These are phyloP conservation scores for Lumnitzera littorea DNA, from an alignment of 345 rosid species.

Conservation along the genomic window DNA sequence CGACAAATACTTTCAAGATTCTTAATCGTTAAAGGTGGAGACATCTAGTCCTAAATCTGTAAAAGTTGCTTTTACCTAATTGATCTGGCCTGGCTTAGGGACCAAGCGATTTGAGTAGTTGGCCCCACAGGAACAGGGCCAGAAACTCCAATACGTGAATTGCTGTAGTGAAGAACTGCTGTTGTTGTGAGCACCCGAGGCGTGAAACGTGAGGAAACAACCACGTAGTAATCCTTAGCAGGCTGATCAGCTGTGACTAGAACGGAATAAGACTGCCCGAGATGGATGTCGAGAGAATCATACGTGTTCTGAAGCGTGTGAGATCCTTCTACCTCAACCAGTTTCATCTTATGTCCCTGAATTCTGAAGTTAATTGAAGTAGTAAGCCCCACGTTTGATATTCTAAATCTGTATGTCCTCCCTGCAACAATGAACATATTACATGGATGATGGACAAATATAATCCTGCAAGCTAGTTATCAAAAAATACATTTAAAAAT, in stretches of 20 bases:
- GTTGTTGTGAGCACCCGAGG: slow-evolving; percentile 60
- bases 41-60: no score
- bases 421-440: slow-evolving; percentile 26
- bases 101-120: slow-evolving; percentile 49
- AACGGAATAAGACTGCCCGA: slow-evolving; percentile 87
- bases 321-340: slow-evolving; percentile 91
- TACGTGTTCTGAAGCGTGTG: slow-evolving; percentile 74
- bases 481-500: no score
- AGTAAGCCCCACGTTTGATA: slow-evolving; percentile 72
- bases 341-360: slow-evolving; percentile 76
- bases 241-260: slow-evolving; percentile 78
- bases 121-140: slow-evolving; percentile 84
- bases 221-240: slow-evolving; percentile 69
- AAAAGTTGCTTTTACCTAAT: slow-evolving; percentile 32
- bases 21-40: no score
- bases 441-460: no score
- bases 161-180: slow-evolving; percentile 78
- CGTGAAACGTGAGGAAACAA: slow-evolving; percentile 72
- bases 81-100: slow-evolving; percentile 81
- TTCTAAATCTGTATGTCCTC: slow-evolving; percentile 77
- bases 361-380: slow-evolving; percentile 77
- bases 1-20: not conserved
- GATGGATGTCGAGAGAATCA: slow-evolving; percentile 67
- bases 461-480: no score
- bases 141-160: slow-evolving; percentile 55